phyloP scores from a whole-genome alignment of 2,329 filamentous ascomycete species.

The Alternaria sp. region DNA sequence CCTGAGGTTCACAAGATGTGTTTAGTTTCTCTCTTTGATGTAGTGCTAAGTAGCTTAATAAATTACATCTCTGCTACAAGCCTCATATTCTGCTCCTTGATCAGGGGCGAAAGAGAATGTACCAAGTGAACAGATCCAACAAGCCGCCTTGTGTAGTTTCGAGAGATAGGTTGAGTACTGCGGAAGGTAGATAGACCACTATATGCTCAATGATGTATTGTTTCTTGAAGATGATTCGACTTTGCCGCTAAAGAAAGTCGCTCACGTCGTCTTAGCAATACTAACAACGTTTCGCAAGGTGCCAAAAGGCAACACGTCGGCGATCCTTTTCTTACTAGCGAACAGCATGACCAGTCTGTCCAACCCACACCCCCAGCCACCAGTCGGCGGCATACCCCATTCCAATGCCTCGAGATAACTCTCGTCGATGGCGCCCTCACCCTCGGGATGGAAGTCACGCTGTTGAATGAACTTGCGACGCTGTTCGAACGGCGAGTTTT shows the following conservation, averaged over 20 bases:
- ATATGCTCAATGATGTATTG: neutral
- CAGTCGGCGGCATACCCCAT: slow-evolving; percentile 91
- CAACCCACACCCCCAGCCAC: slow-evolving; percentile 94
- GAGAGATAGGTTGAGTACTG: neutral
- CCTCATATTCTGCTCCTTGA: no score
- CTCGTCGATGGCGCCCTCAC: slow-evolving; percentile 69
- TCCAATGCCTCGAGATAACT: slow-evolving; percentile 85
- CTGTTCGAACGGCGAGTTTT: slow-evolving; percentile 91
- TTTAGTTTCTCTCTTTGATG: no score
- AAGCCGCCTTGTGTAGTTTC: neutral
- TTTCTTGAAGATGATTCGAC: neutral
- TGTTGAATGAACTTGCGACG: slow-evolving; percentile 79
- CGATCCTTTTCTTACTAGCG: slow-evolving; percentile 78
- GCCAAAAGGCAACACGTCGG: slow-evolving; percentile 88
- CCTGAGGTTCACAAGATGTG: neutral
- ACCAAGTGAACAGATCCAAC: no score
- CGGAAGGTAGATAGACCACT: neutral
- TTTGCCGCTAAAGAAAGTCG: neutral
- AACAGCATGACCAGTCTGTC: slow-evolving; percentile 94
- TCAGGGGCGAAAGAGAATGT: no score
- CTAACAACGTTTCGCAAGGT: slow-evolving; percentile 71
- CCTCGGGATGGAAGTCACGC: slow-evolving; percentile 48
- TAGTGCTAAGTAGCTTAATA: no score
- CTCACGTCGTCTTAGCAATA: slow-evolving; percentile 39
- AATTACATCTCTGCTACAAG: no score